Conservation (phyloP, 345 rosid genomes). For the Isatis tinctoria region DNA sequence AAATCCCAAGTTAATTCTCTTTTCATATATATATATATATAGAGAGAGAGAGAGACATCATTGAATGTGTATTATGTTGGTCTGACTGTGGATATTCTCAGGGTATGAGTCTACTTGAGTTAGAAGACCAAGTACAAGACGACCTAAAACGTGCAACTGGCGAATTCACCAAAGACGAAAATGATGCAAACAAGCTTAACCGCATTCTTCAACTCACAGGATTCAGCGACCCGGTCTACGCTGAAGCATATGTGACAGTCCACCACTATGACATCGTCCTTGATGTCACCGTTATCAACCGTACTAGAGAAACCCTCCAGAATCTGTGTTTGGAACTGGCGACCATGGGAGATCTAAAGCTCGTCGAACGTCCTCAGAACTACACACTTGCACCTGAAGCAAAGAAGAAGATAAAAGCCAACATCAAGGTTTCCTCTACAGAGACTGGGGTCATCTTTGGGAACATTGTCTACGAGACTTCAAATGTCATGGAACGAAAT, state of each 20-base stretch:
- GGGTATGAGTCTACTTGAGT: slow-evolving; percentile 99
- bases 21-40: too few relatives aligned
- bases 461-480: slow-evolving; percentile 90
- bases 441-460: slow-evolving; percentile 99
- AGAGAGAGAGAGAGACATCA: too few relatives aligned
- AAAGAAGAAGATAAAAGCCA: slow-evolving; percentile 96
- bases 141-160: slow-evolving; percentile 99
- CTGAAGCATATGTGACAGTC: slow-evolving; percentile 96
- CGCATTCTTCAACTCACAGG: slow-evolving; percentile 98
- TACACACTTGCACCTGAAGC: slow-evolving; percentile 91
- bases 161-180: slow-evolving; percentile 87
- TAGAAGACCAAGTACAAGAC: slow-evolving; percentile 98
- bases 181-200: slow-evolving; percentile 92
- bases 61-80: too few relatives aligned
- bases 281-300: slow-evolving; percentile 89
- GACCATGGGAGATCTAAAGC: slow-evolving; percentile 99
- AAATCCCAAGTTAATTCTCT: too few relatives aligned
- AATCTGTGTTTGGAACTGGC: slow-evolving; percentile 96
- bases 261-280: slow-evolving; percentile 97
- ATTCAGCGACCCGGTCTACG: slow-evolving; percentile 98
- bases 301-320: slow-evolving; percentile 97
- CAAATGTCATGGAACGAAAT: slow-evolving; percentile 84
- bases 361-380: slow-evolving; percentile 97
- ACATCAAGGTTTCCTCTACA: slow-evolving; percentile 97
- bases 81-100: too few relatives aligned